Percentiles rank a stretch among this genome's conserved stretches.
Evolutionary conservation across 805 yeast species (phyloP).

Genomic region (Metschnikowia gelsemii): DNA sequence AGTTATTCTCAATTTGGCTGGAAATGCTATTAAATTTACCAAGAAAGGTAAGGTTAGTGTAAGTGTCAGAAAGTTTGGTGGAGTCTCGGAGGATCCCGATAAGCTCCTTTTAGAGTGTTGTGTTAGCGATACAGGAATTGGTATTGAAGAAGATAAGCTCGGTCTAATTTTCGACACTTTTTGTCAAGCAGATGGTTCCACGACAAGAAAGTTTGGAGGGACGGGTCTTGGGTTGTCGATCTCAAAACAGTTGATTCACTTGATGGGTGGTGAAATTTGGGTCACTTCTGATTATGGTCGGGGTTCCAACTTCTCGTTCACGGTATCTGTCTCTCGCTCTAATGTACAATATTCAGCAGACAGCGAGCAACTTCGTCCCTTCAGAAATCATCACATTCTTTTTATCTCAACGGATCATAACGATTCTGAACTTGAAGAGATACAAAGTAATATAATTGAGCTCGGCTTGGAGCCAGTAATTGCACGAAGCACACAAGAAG

Average conservation of each 20-base stretch:
- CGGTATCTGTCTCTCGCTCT: slow-evolving; percentile 76
- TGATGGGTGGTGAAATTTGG: slow-evolving; percentile 95
- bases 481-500: slow-evolving; percentile 56
- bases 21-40: slow-evolving; percentile 88
- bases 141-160: slow-evolving; percentile 80
- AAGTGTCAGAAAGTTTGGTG: slow-evolving; percentile 57
- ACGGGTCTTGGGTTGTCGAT: slow-evolving; percentile 88
- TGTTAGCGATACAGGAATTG: slow-evolving; percentile 89
- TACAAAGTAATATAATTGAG: slow-evolving; percentile 49
- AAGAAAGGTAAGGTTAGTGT: slow-evolving; percentile 78
- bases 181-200: slow-evolving; percentile 92
- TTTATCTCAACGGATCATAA: slow-evolving; percentile 68
- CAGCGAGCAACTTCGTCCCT: slow-evolving; percentile 68
- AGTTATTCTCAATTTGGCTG: slow-evolving; percentile 81
- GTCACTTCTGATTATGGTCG: slow-evolving; percentile 76
- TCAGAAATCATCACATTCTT: slow-evolving; percentile 65
- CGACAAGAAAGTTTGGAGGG: slow-evolving; percentile 90
- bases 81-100: slow-evolving; percentile 33
- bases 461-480: slow-evolving; percentile 64
- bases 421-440: slow-evolving; percentile 47
- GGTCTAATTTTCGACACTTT: slow-evolving; percentile 86
- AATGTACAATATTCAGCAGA: slow-evolving; percentile 58
- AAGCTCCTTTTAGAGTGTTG: slow-evolving; percentile 71
- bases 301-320: slow-evolving; percentile 82
- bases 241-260: slow-evolving; percentile 80